Base-by-base conservation (phyloP, 2,329 filamentous ascomycete genomes). In the Rosellinia necatrix region DNA sequence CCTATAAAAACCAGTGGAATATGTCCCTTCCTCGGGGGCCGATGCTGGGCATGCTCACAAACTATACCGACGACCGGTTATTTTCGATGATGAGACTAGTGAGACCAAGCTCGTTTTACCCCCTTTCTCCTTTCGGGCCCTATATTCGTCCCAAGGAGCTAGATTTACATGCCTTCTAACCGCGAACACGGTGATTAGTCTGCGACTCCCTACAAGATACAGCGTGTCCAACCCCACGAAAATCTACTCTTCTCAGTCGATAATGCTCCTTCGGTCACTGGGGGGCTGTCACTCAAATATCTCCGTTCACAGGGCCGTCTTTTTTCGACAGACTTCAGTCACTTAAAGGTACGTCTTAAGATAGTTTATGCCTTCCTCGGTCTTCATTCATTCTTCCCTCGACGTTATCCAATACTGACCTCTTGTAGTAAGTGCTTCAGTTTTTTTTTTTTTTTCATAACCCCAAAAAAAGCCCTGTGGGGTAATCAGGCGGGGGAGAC, bases 241-340 rank as follows among this genome's bases (percentile, higher is more conserved):
- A 32, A 49, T 2, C 64, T 79, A 1, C 71, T 74, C 0, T 79
- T 79, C 60, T 17, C 32, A 0, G 52, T 79, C 6, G 69, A 73
- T 13, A 64, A 71, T 19, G 66, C 67, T 7, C 46, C 42, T 12
- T 64, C 67, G 8, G 57, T 79, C 21, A 64, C 72, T 4, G 41
- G 41, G 17, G 70, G 68, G 4, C 61, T 59, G 27, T 71, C 68
- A 3, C 58, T 76, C 4, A 49, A 60, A 10, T 47, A 62, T 3
- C 69, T 81, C 1, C 68, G 71, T 2, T 22, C 50, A 0, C 53
- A 65, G 12, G 74, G 75, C 2, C 69, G 74, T 4, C 71, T 81
- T 9, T 79, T 79, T 62, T 69, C 75, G 40, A 73, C 70, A 1
- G 76, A 79, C 53, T 71, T 78, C 53, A 67, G 70, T 4, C 67